These are phyloP conservation scores for Boletus tomentosulus DNA, from an alignment of 768 basidiomycete genomes.

Conservation along the genomic window DNA sequence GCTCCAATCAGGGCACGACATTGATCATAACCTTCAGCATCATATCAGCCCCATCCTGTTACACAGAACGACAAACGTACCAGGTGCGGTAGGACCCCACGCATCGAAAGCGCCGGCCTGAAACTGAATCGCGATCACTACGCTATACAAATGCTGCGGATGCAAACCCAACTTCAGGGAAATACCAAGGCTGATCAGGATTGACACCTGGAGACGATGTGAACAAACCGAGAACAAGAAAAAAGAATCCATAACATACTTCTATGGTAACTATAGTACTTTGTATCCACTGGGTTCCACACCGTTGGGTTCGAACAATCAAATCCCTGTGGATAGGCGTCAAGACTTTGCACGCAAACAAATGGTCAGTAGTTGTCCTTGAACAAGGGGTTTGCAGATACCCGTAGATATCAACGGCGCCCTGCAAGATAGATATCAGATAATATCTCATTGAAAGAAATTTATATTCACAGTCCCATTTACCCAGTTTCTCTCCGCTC, in stretches of 20 bases:
- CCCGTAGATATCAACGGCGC: constrained; percentile 71
- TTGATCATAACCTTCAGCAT: constrained; percentile 49
- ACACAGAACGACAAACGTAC: constrained; percentile 25
- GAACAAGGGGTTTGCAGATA: constrained; percentile 20
- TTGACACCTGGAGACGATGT: constrained; percentile 38
- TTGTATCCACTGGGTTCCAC: constrained; percentile 63
- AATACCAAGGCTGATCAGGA: constrained; percentile 59
- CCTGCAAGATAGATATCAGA: constrained; percentile 33
- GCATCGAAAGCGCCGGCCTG: constrained; percentile 79
- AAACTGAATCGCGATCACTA: constrained; percentile 38
- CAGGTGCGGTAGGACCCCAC: constrained; percentile 73
- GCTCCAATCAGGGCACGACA: constrained; percentile 67
- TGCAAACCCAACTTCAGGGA: constrained; percentile 52
- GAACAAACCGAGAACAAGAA: constrained; percentile 6
- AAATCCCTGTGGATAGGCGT: constrained; percentile 74
- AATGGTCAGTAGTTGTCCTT: neutral
- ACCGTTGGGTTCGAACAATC: constrained; percentile 70
- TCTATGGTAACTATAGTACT: constrained; percentile 63
- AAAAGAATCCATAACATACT: constrained; percentile 11
- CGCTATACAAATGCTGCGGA: neutral
- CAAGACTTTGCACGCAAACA: constrained; percentile 37
- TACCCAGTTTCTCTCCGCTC: constrained; percentile 54
- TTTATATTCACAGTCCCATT: constrained; percentile 55
- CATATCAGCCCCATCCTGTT: constrained; percentile 1
- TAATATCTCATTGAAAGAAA: neutral